phyloP scores from a whole-genome alignment of 768 basidiomycete species.

The Suillus brevipes region DNA sequence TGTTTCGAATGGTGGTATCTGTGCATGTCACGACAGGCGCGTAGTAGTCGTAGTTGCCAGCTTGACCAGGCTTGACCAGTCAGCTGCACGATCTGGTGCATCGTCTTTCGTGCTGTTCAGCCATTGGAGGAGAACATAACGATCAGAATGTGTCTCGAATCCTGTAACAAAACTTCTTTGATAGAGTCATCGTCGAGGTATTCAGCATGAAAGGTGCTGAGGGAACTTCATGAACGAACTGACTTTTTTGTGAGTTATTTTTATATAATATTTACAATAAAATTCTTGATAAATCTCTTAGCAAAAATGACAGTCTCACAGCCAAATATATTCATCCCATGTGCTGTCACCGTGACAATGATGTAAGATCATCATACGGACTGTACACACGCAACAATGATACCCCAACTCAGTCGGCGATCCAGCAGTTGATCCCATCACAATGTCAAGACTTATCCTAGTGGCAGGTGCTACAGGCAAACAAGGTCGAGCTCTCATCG shows the following conservation, averaged over 20 bases:
- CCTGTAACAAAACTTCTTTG: slow-evolving; percentile 10
- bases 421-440: neutral
- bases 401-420: neutral
- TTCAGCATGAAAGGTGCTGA: neutral
- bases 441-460: slow-evolving; percentile 24
- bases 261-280: too few relatives aligned
- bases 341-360: neutral
- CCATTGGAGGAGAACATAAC: slow-evolving; percentile 8
- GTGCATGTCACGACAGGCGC: slow-evolving; percentile 5
- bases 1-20: neutral
- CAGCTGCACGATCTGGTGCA: slow-evolving; percentile 7
- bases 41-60: slow-evolving; percentile 11
- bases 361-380: neutral
- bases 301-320: too few relatives aligned
- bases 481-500: slow-evolving; percentile 37
- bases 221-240: neutral
- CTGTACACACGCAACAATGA: neutral
- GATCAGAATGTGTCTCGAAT: neutral
- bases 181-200: slow-evolving; percentile 10
- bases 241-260: too few relatives aligned
- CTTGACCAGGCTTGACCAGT: slow-evolving; percentile 6
- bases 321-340: too few relatives aligned
- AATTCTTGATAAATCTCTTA: too few relatives aligned
- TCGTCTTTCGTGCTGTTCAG: neutral
- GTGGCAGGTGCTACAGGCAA: slow-evolving; percentile 40